phyloP scores from a whole-genome alignment of 2,329 filamentous ascomycete species.

The Hawksworthiomyces lignivorus region DNA sequence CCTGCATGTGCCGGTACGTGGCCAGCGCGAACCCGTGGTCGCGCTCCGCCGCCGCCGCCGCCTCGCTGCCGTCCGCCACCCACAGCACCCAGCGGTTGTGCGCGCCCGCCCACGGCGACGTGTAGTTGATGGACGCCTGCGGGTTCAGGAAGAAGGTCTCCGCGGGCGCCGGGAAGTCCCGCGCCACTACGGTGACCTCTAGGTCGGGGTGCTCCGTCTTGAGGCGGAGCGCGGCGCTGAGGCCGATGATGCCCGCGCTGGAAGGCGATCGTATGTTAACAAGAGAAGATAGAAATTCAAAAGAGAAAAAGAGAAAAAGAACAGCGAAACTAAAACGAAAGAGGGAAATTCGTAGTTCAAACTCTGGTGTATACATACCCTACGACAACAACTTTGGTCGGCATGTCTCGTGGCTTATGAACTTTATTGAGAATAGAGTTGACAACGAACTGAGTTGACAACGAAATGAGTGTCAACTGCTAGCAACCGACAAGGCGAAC shows the following conservation, averaged over 20 bases:
- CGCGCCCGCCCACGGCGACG: slow-evolving; percentile 51
- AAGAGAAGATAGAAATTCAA: too few relatives aligned
- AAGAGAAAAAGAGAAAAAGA: not conserved
- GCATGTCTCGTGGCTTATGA: too few relatives aligned
- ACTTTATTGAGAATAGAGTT: too few relatives aligned
- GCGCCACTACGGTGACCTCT: slow-evolving; percentile 35
- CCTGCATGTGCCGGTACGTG: slow-evolving; percentile 36
- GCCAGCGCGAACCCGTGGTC: slow-evolving; percentile 36
- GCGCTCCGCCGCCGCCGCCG: slow-evolving; percentile 20
- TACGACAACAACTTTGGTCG: slow-evolving; percentile 7
- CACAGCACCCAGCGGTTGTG: slow-evolving; percentile 46
- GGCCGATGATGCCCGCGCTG: slow-evolving; percentile 47
- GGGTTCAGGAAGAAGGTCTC: slow-evolving; percentile 32
- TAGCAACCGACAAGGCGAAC: too few relatives aligned
- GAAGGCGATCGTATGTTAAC: too few relatives aligned
- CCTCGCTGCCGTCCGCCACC: slow-evolving; percentile 18
- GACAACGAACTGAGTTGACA: too few relatives aligned
- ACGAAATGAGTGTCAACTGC: too few relatives aligned
- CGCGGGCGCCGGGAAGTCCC: slow-evolving; percentile 38
- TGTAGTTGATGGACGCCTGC: slow-evolving; percentile 38
- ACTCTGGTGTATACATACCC: too few relatives aligned
- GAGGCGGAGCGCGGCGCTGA: slow-evolving; percentile 39
- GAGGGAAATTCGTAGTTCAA: not conserved
- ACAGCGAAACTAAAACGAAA: not conserved
- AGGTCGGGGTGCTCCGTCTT: slow-evolving; percentile 25